Conservation (phyloP, 306 rosid genomes). For the Vicia sativa region DNA sequence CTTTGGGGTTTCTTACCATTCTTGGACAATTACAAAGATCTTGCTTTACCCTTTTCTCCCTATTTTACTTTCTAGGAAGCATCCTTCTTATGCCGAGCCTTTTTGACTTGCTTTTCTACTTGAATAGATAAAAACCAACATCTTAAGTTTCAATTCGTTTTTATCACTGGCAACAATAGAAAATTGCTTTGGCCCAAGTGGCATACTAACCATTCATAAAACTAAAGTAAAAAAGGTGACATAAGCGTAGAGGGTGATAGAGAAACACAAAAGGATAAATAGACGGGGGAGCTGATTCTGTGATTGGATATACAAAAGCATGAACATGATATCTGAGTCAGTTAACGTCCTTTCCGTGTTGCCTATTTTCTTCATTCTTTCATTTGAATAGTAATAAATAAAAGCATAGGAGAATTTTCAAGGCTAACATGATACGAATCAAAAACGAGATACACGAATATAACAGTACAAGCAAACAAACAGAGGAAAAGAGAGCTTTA, state of each 20-base stretch:
- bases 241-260: background rate
- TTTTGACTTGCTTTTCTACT: conserved; percentile 11
- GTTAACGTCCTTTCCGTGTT: conserved; percentile 21
- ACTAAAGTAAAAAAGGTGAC: conserved; percentile 7
- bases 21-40: background rate
- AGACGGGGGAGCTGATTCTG: background rate
- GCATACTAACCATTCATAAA: conserved; percentile 13
- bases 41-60: background rate
- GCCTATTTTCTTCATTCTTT: background rate
- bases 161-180: background rate
- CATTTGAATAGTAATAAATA: conserved; percentile 23
- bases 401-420: conserved; percentile 9
- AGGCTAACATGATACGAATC: no score
- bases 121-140: background rate
- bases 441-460: no score
- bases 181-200: conserved; percentile 6
- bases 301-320: conserved; percentile 20
- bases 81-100: conserved; percentile 12
- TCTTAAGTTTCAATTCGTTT: conserved; percentile 23
- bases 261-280: background rate
- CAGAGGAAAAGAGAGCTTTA: no score
- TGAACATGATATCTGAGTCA: conserved; percentile 1
- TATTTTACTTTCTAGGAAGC: background rate
- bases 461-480: no score
- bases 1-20: background rate